phyloP scores from a whole-genome alignment of 305 asterid species.

The Withania somnifera region DNA sequence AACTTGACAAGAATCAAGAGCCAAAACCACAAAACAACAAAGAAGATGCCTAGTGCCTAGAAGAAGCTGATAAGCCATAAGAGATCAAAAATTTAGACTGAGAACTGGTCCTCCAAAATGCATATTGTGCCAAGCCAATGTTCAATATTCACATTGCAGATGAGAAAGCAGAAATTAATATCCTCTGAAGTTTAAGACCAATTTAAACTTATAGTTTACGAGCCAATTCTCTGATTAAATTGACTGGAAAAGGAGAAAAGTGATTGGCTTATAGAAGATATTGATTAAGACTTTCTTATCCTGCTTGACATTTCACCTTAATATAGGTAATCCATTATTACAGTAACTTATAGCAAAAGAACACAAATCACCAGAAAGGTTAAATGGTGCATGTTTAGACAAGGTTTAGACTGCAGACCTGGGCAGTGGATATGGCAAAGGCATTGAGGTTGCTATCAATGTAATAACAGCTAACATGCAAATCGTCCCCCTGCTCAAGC shows the following conservation, averaged over 20 bases:
- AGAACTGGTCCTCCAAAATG: not conserved
- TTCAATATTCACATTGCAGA: not conserved
- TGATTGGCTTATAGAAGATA: not conserved
- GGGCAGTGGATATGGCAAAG: constrained; percentile 75
- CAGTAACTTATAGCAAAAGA: not conserved
- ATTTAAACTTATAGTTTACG: not conserved
- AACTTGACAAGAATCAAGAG: constrained; percentile 3
- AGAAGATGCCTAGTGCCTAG: not conserved
- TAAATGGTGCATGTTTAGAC: not conserved
- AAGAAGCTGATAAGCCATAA: not conserved
- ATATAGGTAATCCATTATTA: not conserved
- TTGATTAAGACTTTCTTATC: not conserved
- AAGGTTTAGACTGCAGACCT: constrained; percentile 28
- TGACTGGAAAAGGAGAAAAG: not conserved
- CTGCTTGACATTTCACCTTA: not conserved
- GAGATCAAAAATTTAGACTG: not conserved
- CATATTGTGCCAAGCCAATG: not conserved
- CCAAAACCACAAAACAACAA: not conserved
- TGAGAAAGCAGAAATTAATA: not conserved
- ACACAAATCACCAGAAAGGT: not conserved
- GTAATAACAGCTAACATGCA: constrained; percentile 75
- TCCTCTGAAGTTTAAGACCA: not conserved
- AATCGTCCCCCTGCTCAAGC: constrained; percentile 57
- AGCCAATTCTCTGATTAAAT: not conserved
- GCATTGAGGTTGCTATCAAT: constrained; percentile 64